Base-by-base conservation (phyloP, 75 land plant species). In the Ceratopteris richardii region DNA sequence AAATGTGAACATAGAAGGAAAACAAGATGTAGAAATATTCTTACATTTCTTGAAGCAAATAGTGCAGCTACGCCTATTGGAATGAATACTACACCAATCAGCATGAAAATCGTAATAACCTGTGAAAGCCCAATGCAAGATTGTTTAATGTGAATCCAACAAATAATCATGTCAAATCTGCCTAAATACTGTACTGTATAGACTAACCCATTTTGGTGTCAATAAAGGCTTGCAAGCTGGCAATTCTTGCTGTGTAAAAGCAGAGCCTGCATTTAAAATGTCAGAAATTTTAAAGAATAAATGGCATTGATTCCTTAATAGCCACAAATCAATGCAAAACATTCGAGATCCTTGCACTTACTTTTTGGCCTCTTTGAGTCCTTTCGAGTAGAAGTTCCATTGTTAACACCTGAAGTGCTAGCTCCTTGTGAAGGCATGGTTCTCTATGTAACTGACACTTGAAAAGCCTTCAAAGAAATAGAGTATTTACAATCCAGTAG, bases 161-260 rank as follows among this genome's bases (percentile, higher is more conserved):
- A 58, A 31, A 4, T 33, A 3, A 4, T 33, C 37, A 33, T 9
- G 9, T 33, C 9, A 33, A n/a, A n/a, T n/a, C n/a, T 33, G 37
- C 9, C 9, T 2, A 2, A 58, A 31, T n/a, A 24, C 17, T 43
- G n/a, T 1, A 18, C 44, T 46, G 27, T 20, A 23, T 13, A 23
- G 47, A 29, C 69, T 59, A 60, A 88, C 95, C 95, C 95, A 89
- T 73, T 69, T 57, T 19, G 95, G 95, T 14, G 95, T 89, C 22
- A 89, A 72, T 52, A 89, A 73, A 10, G 95, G 95, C 73, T 89
- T 89, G 75, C 90, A 89, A 44, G 95, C 95, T 18, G 95, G 90
- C 62, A 89, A 83, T 56, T 86, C 87, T 61, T 89, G 95, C 50
- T 89, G 95, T 24, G 94, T 85, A 66, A 88, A 88, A 69, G 41